A percentile compares a stretch with the other conserved stretches of the same genome.
phyloP scores from a whole-genome alignment of 2,329 filamentous ascomycete species.

The Rhytidhysteron rufulum region DNA sequence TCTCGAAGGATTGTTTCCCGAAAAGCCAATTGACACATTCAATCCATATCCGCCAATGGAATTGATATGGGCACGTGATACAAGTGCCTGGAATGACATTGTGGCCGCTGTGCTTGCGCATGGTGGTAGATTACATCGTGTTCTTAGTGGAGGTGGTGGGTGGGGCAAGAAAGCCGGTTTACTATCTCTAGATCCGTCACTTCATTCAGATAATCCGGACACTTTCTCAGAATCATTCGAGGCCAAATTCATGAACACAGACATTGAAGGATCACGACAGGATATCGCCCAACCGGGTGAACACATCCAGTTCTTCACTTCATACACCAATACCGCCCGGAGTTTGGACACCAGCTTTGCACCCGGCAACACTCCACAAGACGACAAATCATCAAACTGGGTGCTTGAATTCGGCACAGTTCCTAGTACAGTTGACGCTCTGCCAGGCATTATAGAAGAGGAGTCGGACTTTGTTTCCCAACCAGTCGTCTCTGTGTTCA shows the following conservation, averaged over 20 bases:
- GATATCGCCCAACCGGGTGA: constrained; percentile 62
- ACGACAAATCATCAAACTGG: constrained; percentile 5
- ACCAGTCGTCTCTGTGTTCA: constrained; percentile 12
- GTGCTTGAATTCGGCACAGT: constrained; percentile 39
- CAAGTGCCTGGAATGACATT: constrained; percentile 16
- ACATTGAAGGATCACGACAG: constrained; percentile 38
- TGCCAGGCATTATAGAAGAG: constrained; percentile 22
- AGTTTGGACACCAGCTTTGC: neutral
- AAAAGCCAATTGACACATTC: neutral
- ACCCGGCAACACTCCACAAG: neutral
- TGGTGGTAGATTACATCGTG: constrained; percentile 42
- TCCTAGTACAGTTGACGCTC: constrained; percentile 42
- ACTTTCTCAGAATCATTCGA: constrained; percentile 3
- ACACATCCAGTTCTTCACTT: constrained; percentile 46
- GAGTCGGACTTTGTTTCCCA: constrained; percentile 8
- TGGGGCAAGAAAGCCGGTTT: constrained; percentile 80
- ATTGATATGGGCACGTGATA: constrained; percentile 18
- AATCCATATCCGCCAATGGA: constrained; percentile 10
- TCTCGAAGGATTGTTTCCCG: neutral
- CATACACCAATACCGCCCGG: neutral
- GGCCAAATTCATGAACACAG: constrained; percentile 7
- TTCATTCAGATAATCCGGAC: constrained; percentile 5
- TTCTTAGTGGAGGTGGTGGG: constrained; percentile 76
- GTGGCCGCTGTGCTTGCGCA: constrained; percentile 16
- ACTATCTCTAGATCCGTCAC: constrained; percentile 67